These are phyloP conservation scores for Tuber borchii DNA, from an alignment of 495 filamentous ascomycete species.

Conservation along the genomic window DNA sequence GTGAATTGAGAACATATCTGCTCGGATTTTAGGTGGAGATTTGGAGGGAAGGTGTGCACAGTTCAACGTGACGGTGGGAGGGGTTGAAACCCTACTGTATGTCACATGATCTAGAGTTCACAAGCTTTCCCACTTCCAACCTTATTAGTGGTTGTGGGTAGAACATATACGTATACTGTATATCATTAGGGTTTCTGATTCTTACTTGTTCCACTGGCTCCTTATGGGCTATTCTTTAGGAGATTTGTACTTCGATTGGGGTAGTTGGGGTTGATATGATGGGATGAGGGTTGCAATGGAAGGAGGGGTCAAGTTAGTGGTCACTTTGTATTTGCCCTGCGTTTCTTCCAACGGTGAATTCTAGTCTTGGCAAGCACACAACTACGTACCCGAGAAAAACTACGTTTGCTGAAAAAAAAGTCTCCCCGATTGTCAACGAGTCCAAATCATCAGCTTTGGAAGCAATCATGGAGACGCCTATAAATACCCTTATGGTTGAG, in stretches of 20 bases:
- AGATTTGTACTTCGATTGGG: neutral
- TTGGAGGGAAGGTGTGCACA: constrained; percentile 12
- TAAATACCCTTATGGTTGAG: constrained; percentile 42
- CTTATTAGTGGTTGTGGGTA: neutral
- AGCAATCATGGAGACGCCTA: constrained; percentile 39
- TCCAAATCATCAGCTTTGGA: neutral
- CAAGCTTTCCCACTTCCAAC: neutral
- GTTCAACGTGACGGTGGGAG: constrained; percentile 20
- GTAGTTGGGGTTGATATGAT: neutral
- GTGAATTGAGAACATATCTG: constrained; percentile 16
- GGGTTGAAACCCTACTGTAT: constrained; percentile 24
- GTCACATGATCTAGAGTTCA: constrained; percentile 16
- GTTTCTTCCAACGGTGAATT: neutral
- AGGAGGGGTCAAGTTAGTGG: neutral
- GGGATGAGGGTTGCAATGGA: neutral
- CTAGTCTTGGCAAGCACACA: neutral
- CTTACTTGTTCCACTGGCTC: neutral
- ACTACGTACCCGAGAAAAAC: neutral
- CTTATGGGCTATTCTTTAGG: neutral
- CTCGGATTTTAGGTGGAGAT: constrained; percentile 20
- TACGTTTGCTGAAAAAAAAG: neutral
- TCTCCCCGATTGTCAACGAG: neutral
- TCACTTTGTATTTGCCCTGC: neutral
- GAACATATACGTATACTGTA: neutral
- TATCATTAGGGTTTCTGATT: neutral